Conservation (phyloP, 495 filamentous ascomycete species). For the Bacidia gigantensis region DNA sequence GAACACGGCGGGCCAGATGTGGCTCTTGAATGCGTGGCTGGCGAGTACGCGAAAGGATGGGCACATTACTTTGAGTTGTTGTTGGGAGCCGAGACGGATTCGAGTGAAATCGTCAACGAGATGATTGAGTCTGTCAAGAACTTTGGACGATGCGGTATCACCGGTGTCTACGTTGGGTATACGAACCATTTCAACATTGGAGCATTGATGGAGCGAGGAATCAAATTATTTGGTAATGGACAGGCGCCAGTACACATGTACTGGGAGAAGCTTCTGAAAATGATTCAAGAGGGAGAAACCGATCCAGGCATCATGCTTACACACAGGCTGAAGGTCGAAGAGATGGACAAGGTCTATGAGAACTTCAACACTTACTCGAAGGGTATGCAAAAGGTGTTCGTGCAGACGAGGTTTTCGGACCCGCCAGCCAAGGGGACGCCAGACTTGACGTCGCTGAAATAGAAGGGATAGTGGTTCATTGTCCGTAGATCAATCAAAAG, state of each 20-base stretch:
- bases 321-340: constrained; percentile 63
- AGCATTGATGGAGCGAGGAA: constrained; percentile 73
- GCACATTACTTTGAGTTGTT: constrained; percentile 62
- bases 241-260: constrained; percentile 77
- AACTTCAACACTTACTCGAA: constrained; percentile 57
- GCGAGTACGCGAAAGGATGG: constrained; percentile 77
- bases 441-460: constrained; percentile 30
- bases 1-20: constrained; percentile 58
- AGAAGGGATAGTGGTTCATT: too few species aligned
- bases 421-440: constrained; percentile 42
- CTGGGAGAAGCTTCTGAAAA: constrained; percentile 59
- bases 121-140: constrained; percentile 66
- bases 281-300: constrained; percentile 56
- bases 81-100: constrained; percentile 70
- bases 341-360: constrained; percentile 55
- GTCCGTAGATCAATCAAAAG: too few species aligned
- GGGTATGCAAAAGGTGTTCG: constrained; percentile 58
- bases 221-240: constrained; percentile 69
- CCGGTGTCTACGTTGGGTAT: constrained; percentile 71
- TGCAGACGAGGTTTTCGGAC: constrained; percentile 51
- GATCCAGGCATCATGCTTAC: constrained; percentile 69
- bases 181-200: constrained; percentile 78
- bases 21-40: constrained; percentile 70
- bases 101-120: constrained; percentile 77
- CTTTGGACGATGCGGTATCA: constrained; percentile 64